Percentiles rank a stretch among this genome's conserved stretches.
phyloP scores from a whole-genome alignment of 1,284 basidiomycete genomes.

The Sphaerobolus stellatus region DNA sequence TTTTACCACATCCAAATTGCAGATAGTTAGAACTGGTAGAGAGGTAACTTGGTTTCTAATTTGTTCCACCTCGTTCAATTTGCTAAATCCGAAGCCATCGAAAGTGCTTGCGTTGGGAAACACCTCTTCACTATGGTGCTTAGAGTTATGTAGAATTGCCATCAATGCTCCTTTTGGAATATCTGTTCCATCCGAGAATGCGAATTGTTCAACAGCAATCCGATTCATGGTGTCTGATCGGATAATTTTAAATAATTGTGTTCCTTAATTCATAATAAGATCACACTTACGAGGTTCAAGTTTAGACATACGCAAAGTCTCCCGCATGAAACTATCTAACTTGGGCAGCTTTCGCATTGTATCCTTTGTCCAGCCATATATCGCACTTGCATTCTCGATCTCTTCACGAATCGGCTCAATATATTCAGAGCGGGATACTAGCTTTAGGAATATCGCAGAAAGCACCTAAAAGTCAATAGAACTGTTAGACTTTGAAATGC shows the following conservation, averaged over 20 bases:
- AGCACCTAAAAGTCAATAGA: background rate
- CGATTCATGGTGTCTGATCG: slow-evolving; percentile 13
- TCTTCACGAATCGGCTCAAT: slow-evolving; percentile 44
- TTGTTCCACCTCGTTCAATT: background rate
- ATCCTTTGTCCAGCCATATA: slow-evolving; percentile 46
- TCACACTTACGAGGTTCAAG: background rate
- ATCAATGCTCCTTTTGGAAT: slow-evolving; percentile 12
- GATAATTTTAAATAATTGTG: background rate
- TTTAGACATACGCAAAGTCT: slow-evolving; percentile 36
- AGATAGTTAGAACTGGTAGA: slow-evolving; percentile 27
- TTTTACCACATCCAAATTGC: slow-evolving; percentile 16
- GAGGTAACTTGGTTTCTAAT: too few species aligned
- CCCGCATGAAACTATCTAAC: slow-evolving; percentile 49
- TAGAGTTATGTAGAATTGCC: background rate
- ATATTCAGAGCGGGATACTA: slow-evolving; percentile 40
- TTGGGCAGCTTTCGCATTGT: slow-evolving; percentile 41
- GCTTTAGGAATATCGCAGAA: slow-evolving; percentile 16
- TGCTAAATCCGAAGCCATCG: slow-evolving; percentile 13
- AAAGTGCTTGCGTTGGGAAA: slow-evolving; percentile 2
- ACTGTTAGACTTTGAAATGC: background rate
- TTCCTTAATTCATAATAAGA: background rate
- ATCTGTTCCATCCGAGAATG: slow-evolving; percentile 16
- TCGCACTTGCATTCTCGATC: slow-evolving; percentile 33
- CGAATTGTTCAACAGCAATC: slow-evolving; percentile 13
- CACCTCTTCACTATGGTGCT: slow-evolving; percentile 3